Evolutionary conservation across 2,329 filamentous ascomycete genomes (phyloP), one percentile per base, ranked within the genome.

Genomic region (Sporothrix globosa): DNA sequence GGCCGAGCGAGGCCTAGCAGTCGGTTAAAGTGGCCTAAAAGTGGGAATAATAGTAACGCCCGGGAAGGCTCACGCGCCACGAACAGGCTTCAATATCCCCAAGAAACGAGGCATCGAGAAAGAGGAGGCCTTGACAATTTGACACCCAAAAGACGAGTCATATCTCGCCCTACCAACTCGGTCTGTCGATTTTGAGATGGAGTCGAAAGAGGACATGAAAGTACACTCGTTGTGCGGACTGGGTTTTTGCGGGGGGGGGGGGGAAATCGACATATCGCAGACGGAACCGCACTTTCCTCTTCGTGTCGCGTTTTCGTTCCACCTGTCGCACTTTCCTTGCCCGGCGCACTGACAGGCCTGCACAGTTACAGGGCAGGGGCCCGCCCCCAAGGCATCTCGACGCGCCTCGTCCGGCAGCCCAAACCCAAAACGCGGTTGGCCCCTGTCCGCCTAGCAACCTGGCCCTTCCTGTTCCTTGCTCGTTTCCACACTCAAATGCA

Each of bases 361-460:
- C 48, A 44, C 41, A 44, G 7, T 24, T 24, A 21, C 50, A 53
- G 50, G 21, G 21, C 50, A 53, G 50, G 50, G 50, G 50, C 13
- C 21, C 24, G 52, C 21, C 24, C 24, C 52, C 52, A 54, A 21
- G 11, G 44, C 44, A 34, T 65, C 44, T 65, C 44, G 61, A 65
- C 61, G 61, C 61, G 61, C 44, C 61, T 65, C 61, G 61, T 50
- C 61, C 30, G 41, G 44, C 39, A 50, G 56, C 30, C 56, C 68
- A 69, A 63, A 66, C 46, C 68, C 68, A 70, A 70, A 70, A 70
- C 60, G 68, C 68, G 68, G 68, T 67, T 70, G 53, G 63, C 34
- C 61, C 39, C 44, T 27, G n/a, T 63, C 58, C 58, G 58, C 58
- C 58, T 17, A 63, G 58, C 58, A 63, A 63, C 58, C 13, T 21